Conservation (phyloP, 2,329 filamentous ascomycete genomes). For the Teratosphaeria pseudoeucalypti region DNA sequence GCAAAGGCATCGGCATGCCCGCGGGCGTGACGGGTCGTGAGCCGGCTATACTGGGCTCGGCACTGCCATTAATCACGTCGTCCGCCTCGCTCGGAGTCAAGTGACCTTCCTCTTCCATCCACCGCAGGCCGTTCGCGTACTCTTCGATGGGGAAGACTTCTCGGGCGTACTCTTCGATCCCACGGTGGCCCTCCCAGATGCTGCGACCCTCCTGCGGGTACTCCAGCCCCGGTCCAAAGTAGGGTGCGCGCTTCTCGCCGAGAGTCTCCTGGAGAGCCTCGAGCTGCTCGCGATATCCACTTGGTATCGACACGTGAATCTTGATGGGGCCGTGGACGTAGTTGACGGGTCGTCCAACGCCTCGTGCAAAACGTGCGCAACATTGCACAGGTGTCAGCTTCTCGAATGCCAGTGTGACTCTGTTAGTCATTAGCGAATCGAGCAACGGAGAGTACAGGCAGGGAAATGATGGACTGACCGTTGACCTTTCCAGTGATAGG, state of each 20-base stretch:
- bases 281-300: conserved; percentile 81
- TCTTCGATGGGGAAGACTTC: conserved; percentile 94
- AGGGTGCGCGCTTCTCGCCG: conserved; percentile 49
- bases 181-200: conserved; percentile 84
- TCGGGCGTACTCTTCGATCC: conserved; percentile 85
- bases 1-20: conserved; percentile 11
- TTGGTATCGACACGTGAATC: conserved; percentile 73
- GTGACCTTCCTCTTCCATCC: conserved; percentile 58
- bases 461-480: conserved; percentile 40
- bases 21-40: conserved; percentile 21
- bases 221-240: conserved; percentile 52
- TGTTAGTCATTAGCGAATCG: conserved; percentile 19
- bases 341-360: conserved; percentile 63
- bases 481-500: conserved; percentile 69
- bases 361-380: conserved; percentile 68
- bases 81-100: conserved; percentile 10
- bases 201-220: conserved; percentile 62
- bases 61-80: conserved; percentile 7
- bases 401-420: conserved; percentile 85
- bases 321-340: conserved; percentile 75
- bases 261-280: conserved; percentile 53
- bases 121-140: conserved; percentile 82
- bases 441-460: neutral
- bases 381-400: conserved; percentile 74
- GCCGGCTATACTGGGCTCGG: conserved; percentile 6